Evolutionary conservation across 495 filamentous ascomycete species (phyloP), one percentile per base, ranked within the genome.

Genomic region (Aspergillus saccharolyticus): DNA sequence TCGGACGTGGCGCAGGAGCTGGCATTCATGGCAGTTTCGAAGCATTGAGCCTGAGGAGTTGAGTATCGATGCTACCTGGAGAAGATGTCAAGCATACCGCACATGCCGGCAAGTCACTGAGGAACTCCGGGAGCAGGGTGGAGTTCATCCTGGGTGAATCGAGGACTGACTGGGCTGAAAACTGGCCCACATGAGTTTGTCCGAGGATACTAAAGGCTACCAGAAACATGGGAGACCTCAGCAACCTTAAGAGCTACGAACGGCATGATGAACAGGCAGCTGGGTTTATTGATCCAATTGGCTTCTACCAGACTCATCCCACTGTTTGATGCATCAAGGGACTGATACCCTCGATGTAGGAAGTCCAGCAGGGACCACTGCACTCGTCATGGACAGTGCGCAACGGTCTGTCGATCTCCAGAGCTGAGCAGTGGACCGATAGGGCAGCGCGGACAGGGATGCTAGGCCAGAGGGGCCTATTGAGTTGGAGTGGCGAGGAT

Each of bases 1-100:
- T 61, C 52, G 6, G 54, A 54, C 14, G 44, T 28, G 4, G 49
- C 8, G 17, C 59, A 61, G 24, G 54, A 20, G 6, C 47, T 25
- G 39, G 49, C 47, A 25, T 56, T 56, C 2, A 55, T 20, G 5
- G 44, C 44, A 12, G n/a, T 3, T 21, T 20, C 44, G 44, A 39
- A 39, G 33, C 33, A 39, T 39, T 39, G 5, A 15, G 33, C 33
- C 33, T 39, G 33, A 12, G 33, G 2, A 8, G 33, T 39, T 39
- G 10, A 15, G 33, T 5, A 39, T 15, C 12, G 33, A 39, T 39
- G 33, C 4, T 15, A 2, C 2, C 10, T 10, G 4, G 10, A 15
- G 4, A 39, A 39, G 12, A 2, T 39, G 4, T 15, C 33, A 8
- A 39, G 7, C 33, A 39, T 39, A 39, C 33, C 33, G 33, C 33